Conservation (phyloP, 2,329 filamentous ascomycete genomes). For the Apiospora malaysiana region DNA sequence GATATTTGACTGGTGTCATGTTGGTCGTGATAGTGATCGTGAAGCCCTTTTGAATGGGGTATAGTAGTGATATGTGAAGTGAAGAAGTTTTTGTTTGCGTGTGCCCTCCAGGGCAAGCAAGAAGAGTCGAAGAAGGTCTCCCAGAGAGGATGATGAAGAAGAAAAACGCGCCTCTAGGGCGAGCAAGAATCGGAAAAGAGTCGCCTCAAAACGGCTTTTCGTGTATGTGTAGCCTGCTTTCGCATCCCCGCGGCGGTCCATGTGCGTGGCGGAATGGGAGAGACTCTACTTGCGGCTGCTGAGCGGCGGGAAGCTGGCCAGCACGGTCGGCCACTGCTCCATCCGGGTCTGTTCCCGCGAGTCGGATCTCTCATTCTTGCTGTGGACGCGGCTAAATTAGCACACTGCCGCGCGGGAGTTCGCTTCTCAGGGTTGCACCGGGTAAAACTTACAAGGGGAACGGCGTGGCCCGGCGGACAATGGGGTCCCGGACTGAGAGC, state of each 20-base stretch:
- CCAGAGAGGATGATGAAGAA: constrained; percentile 7
- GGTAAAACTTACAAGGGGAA: constrained; percentile 1
- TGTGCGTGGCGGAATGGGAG: neutral
- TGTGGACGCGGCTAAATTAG: neutral
- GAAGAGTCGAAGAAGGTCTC: neutral
- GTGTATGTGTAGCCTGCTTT: neutral
- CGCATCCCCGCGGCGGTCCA: neutral
- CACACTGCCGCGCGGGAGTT: neutral
- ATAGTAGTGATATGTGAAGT: neutral
- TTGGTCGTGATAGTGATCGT: constrained; percentile 18
- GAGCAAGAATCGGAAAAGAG: constrained; percentile 7
- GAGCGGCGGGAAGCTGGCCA: constrained; percentile 9
- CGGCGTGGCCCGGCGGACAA: constrained; percentile 1
- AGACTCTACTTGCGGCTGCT: constrained; percentile 14
- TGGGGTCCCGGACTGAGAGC: constrained; percentile 7
- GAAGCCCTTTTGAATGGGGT: neutral
- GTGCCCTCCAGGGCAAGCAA: constrained; percentile 2
- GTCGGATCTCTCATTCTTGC: neutral
- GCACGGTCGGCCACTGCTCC: constrained; percentile 4
- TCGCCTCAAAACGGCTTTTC: neutral
- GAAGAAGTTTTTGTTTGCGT: neutral
- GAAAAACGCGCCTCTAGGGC: constrained; percentile 15
- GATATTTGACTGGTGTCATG: constrained; percentile 6
- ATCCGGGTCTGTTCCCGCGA: constrained; percentile 8
- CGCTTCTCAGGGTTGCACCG: neutral